Conservation (phyloP, 164 flowering plant genomes). For the Hamamelis virginiana region DNA sequence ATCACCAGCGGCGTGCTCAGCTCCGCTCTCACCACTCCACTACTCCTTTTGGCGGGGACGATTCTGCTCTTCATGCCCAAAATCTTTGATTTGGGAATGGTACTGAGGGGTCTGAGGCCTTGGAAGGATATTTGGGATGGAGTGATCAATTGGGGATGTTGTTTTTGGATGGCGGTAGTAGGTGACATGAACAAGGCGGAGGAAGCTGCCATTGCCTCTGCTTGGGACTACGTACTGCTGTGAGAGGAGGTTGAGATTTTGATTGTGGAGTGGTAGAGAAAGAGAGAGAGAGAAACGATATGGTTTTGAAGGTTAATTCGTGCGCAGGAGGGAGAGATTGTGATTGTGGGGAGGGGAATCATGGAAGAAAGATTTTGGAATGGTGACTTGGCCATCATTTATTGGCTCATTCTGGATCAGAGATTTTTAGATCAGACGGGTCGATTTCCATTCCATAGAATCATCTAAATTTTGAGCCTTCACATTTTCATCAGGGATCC, state of each 20-base stretch:
- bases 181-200: conserved; percentile 40
- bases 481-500: conserved; percentile 43
- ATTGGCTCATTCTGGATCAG: conserved; percentile 58
- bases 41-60: neutral
- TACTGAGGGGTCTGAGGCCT: conserved; percentile 66
- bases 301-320: neutral
- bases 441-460: too few relatives aligned
- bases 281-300: neutral
- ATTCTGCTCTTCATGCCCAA: conserved; percentile 13
- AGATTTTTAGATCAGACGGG: conserved; percentile 22
- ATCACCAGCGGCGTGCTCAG: conserved; percentile 75
- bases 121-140: conserved; percentile 44
- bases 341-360: conserved; percentile 44
- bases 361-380: conserved; percentile 27
- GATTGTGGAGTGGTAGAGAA: neutral
- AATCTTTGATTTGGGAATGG: conserved; percentile 27
- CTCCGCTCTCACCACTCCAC: conserved; percentile 46
- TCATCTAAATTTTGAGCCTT: too few relatives aligned
- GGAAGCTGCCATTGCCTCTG: conserved; percentile 41
- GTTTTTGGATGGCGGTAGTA: conserved; percentile 25
- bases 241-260: neutral
- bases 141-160: conserved; percentile 5
- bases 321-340: conserved; percentile 10
- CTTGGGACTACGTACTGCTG: neutral
- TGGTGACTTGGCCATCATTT: conserved; percentile 34